phyloP scores from a whole-genome alignment of 192 early-diverging fungal species.

The Coemansia sp. region DNA sequence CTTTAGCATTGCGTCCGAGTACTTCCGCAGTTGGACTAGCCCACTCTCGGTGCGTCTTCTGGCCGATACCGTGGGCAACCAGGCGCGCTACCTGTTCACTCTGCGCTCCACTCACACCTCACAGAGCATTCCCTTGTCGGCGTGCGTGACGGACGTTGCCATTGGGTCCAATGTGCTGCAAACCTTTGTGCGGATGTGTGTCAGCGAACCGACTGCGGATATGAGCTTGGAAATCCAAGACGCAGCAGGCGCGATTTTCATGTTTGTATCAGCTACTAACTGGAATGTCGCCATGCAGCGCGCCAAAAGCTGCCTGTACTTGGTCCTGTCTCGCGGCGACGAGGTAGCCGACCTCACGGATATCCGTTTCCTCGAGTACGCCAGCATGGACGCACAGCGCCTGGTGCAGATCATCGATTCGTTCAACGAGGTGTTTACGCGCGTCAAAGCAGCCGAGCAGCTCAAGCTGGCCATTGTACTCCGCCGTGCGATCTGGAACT shows the following conservation, averaged over 20 bases:
- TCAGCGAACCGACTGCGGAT: slow-evolving; percentile 49
- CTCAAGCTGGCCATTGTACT: slow-evolving; percentile 72
- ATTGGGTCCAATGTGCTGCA: slow-evolving; percentile 37
- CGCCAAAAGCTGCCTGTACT: slow-evolving; percentile 64
- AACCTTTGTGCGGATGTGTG: slow-evolving; percentile 56
- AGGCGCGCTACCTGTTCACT: slow-evolving; percentile 41
- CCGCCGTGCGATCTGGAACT: slow-evolving; percentile 87
- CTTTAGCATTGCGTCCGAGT: slow-evolving; percentile 42
- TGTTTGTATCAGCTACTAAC: slow-evolving; percentile 86
- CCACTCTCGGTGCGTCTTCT: slow-evolving; percentile 44
- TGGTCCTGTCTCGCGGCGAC: slow-evolving; percentile 63
- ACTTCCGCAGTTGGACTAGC: slow-evolving; percentile 47
- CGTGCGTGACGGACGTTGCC: slow-evolving; percentile 32
- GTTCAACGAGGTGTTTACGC: slow-evolving; percentile 42
- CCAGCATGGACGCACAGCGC: slow-evolving; percentile 72
- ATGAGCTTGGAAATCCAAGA: slow-evolving; percentile 68
- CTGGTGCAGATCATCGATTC: slow-evolving; percentile 64
- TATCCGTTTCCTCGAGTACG: slow-evolving; percentile 83
- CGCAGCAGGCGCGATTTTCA: slow-evolving; percentile 78
- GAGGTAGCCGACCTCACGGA: slow-evolving; percentile 76
- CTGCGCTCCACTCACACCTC: slow-evolving; percentile 49
- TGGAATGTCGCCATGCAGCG: slow-evolving; percentile 79
- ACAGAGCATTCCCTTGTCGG: slow-evolving; percentile 39
- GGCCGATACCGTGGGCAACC: slow-evolving; percentile 45
- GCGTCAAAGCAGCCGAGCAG: slow-evolving; percentile 71